phyloP scores from a whole-genome alignment of 140 eudicot species.

The Cichorium intybus region DNA sequence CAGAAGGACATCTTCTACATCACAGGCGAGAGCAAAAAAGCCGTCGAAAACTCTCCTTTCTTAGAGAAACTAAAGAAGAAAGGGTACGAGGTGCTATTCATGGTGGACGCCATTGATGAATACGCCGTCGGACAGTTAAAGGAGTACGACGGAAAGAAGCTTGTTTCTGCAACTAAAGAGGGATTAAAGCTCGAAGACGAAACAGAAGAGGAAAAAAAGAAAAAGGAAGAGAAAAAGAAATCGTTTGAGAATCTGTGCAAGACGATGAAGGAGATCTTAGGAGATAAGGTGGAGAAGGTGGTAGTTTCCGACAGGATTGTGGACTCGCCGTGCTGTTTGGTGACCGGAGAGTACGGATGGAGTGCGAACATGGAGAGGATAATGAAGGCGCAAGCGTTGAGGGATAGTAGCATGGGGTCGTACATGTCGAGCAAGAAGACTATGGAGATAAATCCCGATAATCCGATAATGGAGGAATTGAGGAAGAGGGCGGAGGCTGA shows the following conservation, averaged over 20 bases:
- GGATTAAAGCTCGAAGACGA: constrained; percentile 34
- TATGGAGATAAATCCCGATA: constrained; percentile 41
- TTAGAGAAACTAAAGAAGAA: constrained; percentile 36
- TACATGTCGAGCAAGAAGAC: constrained; percentile 51
- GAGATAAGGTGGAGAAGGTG: constrained; percentile 33
- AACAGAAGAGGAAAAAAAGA: constrained; percentile 34
- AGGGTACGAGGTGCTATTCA: constrained; percentile 41
- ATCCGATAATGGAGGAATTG: constrained; percentile 40
- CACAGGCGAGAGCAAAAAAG: constrained; percentile 43
- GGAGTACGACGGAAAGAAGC: constrained; percentile 43
- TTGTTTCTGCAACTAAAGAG: constrained; percentile 40
- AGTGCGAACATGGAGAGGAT: constrained; percentile 44
- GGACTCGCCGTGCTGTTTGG: constrained; percentile 38
- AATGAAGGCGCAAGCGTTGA: constrained; percentile 39
- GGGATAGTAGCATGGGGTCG: constrained; percentile 36
- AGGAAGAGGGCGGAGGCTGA: constrained; percentile 42
- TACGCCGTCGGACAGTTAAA: constrained; percentile 39
- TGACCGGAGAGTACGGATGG: constrained; percentile 44
- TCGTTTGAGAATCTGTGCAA: constrained; percentile 37
- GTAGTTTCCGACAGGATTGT: constrained; percentile 35
- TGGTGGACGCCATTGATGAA: constrained; percentile 48
- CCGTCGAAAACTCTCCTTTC: constrained; percentile 44
- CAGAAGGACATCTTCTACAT: constrained; percentile 43
- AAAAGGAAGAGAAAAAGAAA: constrained; percentile 38
- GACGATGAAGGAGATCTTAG: constrained; percentile 31